Base-by-base conservation (phyloP, 1,139 yeast genomes). In the Blastobotrys persicus region DNA sequence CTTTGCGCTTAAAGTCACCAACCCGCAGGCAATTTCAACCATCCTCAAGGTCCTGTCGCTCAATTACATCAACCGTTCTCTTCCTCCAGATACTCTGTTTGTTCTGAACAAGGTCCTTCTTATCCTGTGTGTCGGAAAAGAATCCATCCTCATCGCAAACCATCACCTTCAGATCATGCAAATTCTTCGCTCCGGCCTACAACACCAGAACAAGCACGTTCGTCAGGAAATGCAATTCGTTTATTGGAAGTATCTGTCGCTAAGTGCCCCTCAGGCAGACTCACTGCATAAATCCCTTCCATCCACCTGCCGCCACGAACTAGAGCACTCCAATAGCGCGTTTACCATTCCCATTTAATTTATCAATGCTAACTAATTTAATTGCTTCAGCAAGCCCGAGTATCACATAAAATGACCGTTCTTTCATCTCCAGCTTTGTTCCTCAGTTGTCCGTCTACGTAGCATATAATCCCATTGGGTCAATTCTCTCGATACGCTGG, bases 161-260 rank as follows among this genome's bases (percentile, higher is more conserved):
- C 37, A 41, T 17, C 44, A 41, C 17, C 13, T 17, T 3, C 44
- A 41, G 11, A 41, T 41, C 37, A 26, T 17, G 35, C 4, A n/a
- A 9, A 32, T 41, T 12, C 44, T 41, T 13, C 26, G 19, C 11
- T 37, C 19, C 19, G 41, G 41, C 7, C 41, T 37, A 6, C 41
- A 37, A 13, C 41, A 37, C 19, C 41, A 19, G 19, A 37, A 37
- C 41, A n/a, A 31, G 14, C 32, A 41, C 11, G 28, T 41, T 14
- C 33, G 37, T 12, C 37, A 31, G 28, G 44, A 32, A 41, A 41
- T 41, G 44, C 37, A 31, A 5, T 41, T 41, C 33, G 12, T 41
- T 26, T 41, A 41, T 12, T 41, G 44, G 44, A 31, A 41, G 37
- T 41, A 41, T 19, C 37, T 18, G 19, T 12, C 37, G 4, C 18